phyloP scores from a whole-genome alignment of 345 rosid species.

The Psidium guajava region DNA sequence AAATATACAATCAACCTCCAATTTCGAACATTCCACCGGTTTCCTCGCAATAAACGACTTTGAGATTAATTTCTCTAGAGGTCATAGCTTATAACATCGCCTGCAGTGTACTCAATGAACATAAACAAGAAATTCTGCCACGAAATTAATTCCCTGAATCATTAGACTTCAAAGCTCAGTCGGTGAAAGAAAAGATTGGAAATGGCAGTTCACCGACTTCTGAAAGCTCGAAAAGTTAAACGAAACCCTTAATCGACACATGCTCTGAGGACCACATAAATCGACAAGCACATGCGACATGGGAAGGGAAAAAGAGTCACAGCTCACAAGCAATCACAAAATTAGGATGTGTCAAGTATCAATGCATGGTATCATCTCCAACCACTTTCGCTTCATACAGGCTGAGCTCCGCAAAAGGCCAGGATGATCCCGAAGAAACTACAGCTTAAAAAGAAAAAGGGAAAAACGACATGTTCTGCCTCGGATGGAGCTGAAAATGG shows the following conservation, averaged over 20 bases:
- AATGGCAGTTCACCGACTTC: neutral
- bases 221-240: neutral
- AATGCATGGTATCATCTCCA: neutral
- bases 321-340: neutral
- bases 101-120: neutral
- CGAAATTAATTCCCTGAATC: neutral
- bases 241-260: neutral
- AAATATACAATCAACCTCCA: neutral
- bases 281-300: neutral
- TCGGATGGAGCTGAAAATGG: neutral
- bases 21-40: neutral
- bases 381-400: neutral
- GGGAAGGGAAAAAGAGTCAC: neutral
- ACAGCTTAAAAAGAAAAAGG: neutral
- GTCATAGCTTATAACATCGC: neutral
- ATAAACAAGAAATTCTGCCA: neutral
- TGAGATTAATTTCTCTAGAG: neutral
- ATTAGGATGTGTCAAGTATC: neutral
- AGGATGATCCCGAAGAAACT: neutral
- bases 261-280: neutral
- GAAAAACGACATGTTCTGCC: neutral
- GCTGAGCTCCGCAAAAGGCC: neutral
- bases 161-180: neutral
- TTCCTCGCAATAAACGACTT: neutral
- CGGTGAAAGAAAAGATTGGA: neutral